Evolutionary conservation across 306 rosid genomes (phyloP).

Genomic region (Bauhinia variegata): DNA sequence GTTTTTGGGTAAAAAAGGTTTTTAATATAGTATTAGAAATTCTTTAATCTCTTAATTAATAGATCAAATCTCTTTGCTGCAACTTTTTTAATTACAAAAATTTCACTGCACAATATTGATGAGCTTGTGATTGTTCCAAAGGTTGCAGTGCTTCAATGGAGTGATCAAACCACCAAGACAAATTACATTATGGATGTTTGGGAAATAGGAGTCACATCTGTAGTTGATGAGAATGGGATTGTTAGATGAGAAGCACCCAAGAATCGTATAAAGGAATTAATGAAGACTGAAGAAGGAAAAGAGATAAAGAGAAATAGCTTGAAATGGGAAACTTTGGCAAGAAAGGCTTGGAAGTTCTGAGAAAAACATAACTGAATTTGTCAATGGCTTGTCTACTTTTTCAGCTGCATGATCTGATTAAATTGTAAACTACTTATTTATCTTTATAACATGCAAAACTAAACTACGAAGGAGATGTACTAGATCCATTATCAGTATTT

Average conservation of each 20-base stretch:
- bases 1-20: too few species aligned
- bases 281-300: neutral
- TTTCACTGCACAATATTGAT: too few species aligned
- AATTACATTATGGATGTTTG: slow-evolving; percentile 8
- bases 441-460: too few species aligned
- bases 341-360: slow-evolving; percentile 34
- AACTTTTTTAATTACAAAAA: too few species aligned
- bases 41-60: too few species aligned
- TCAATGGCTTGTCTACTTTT: neutral
- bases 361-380: slow-evolving; percentile 24
- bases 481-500: too few species aligned
- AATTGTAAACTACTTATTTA: too few species aligned
- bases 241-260: neutral
- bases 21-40: too few species aligned
- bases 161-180: slow-evolving; percentile 33
- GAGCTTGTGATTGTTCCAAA: slow-evolving; percentile 38
- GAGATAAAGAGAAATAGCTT: slow-evolving; percentile 7
- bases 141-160: slow-evolving; percentile 33
- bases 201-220: neutral
- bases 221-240: neutral
- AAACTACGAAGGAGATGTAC: too few species aligned
- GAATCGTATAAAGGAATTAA: neutral
- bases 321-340: slow-evolving; percentile 30
- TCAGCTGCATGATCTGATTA: neutral
- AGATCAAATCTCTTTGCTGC: too few species aligned